These are phyloP conservation scores for Phanerodontia chrysosporium DNA, from an alignment of 768 basidiomycete species.

Conservation along the genomic window DNA sequence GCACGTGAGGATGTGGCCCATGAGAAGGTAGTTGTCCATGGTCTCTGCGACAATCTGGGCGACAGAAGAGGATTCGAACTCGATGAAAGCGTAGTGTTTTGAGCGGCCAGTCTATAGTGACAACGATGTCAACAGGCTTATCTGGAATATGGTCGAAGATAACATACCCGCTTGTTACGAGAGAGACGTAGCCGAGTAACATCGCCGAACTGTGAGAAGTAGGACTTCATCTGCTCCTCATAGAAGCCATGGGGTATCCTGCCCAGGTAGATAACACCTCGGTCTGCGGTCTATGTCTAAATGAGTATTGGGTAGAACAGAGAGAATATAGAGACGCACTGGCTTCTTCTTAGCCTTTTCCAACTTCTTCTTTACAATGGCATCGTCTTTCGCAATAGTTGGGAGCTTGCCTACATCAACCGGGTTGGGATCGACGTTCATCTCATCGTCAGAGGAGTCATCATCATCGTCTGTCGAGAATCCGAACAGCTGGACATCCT, in stretches of 20 bases:
- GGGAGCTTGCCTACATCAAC: constrained; percentile 75
- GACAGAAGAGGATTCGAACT: constrained; percentile 85
- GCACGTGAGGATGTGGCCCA: constrained; percentile 91
- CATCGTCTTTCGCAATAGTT: constrained; percentile 86
- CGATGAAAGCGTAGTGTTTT: constrained; percentile 96
- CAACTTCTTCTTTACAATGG: constrained; percentile 56
- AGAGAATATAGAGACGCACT: constrained; percentile 39
- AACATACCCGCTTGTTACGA: constrained; percentile 81
- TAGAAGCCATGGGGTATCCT: constrained; percentile 97
- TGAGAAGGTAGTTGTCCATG: constrained; percentile 97
- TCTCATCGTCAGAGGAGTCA: constrained; percentile 76
- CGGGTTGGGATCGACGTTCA: constrained; percentile 48
- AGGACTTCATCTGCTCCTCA: constrained; percentile 88
- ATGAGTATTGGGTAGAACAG: constrained; percentile 25
- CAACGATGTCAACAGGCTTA: background rate
- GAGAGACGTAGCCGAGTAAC: constrained; percentile 86
- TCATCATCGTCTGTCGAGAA: constrained; percentile 79
- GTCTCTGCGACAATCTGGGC: constrained; percentile 96
- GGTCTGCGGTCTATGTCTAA: constrained; percentile 50
- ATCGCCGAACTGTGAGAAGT: constrained; percentile 93
- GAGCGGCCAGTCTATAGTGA: constrained; percentile 88
- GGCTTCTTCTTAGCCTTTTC: constrained; percentile 56
- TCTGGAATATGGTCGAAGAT: background rate
- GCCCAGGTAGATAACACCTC: constrained; percentile 85
- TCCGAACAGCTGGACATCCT: constrained; percentile 53